phyloP scores from a whole-genome alignment of 2,329 filamentous ascomycete species.

The Penicillium digitatum region DNA sequence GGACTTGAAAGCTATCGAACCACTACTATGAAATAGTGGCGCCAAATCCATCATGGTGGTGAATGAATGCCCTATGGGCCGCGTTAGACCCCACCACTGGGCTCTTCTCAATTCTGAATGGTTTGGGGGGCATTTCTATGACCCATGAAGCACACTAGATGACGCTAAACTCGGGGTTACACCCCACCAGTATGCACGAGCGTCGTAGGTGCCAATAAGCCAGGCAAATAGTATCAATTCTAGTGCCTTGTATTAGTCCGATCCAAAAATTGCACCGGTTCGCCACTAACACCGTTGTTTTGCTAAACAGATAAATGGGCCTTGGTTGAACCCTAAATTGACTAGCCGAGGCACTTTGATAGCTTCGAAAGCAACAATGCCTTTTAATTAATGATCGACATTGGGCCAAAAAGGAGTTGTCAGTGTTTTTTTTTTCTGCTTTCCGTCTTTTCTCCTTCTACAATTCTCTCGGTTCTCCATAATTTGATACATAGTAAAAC shows the following conservation, averaged over 20 bases:
- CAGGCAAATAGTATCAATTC: slow-evolving; percentile 1
- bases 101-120: background rate
- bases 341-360: slow-evolving; percentile 16
- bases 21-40: background rate
- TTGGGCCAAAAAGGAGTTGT: background rate
- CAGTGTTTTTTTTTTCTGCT: background rate
- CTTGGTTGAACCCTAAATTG: slow-evolving; percentile 8
- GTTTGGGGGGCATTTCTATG: slow-evolving; percentile 3
- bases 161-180: background rate
- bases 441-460: background rate
- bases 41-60: background rate
- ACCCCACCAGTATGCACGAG: slow-evolving; percentile 2
- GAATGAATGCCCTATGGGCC: slow-evolving; percentile 4
- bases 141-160: background rate
- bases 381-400: background rate
- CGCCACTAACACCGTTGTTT: slow-evolving; percentile 10
- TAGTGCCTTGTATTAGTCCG: slow-evolving; percentile 5
- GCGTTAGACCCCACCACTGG: slow-evolving; percentile 4
- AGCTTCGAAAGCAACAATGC: background rate
- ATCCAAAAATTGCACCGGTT: slow-evolving; percentile 2
- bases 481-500: background rate
- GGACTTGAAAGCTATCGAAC: slow-evolving; percentile 1
- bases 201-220: background rate
- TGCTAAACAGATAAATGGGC: slow-evolving; percentile 2
- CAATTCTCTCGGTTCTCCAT: background rate